Evolutionary conservation across 2,329 filamentous ascomycete genomes (phyloP).

Genomic region (Capronia americana): DNA sequence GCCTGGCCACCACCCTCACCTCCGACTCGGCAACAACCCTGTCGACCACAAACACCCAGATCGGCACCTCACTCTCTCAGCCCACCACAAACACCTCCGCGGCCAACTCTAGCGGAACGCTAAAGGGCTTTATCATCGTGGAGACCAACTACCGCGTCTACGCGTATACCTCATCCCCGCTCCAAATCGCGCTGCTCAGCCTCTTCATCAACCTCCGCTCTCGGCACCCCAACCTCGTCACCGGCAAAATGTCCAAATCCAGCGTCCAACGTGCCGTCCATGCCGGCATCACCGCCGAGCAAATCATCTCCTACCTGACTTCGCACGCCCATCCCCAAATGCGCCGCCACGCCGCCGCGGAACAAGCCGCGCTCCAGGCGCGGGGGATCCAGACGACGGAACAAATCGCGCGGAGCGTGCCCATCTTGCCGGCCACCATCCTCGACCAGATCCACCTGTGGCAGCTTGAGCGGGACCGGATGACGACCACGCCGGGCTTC

Average conservation of each 20-base stretch:
- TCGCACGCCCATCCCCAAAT: constrained; percentile 96
- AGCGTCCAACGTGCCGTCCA: constrained; percentile 87
- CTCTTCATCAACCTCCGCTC: constrained; percentile 88
- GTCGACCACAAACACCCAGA: constrained; percentile 71
- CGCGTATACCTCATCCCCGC: constrained; percentile 90
- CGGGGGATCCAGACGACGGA: constrained; percentile 41
- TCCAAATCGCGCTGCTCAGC: constrained; percentile 91
- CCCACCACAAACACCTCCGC: constrained; percentile 33
- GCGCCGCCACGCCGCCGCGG: constrained; percentile 64
- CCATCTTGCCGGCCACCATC: constrained; percentile 89
- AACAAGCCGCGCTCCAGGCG: constrained; percentile 41
- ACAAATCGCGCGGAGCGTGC: constrained; percentile 44
- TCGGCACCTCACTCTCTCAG: constrained; percentile 66
- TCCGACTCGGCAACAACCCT: constrained; percentile 73
- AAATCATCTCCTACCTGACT: constrained; percentile 91
- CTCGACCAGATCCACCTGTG: constrained; percentile 97
- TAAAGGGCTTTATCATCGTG: constrained; percentile 82
- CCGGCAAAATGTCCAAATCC: constrained; percentile 85
- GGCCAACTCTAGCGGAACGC: constrained; percentile 33
- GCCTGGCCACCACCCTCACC: constrained; percentile 91
- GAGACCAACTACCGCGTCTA: constrained; percentile 99
- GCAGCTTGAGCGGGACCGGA: constrained; percentile 96
- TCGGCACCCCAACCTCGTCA: constrained; percentile 92
- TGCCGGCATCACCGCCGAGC: constrained; percentile 90
- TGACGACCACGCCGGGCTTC: constrained; percentile 82